Base-by-base conservation (phyloP, 2,329 filamentous ascomycete genomes). In the Cladorrhinum sp. region DNA sequence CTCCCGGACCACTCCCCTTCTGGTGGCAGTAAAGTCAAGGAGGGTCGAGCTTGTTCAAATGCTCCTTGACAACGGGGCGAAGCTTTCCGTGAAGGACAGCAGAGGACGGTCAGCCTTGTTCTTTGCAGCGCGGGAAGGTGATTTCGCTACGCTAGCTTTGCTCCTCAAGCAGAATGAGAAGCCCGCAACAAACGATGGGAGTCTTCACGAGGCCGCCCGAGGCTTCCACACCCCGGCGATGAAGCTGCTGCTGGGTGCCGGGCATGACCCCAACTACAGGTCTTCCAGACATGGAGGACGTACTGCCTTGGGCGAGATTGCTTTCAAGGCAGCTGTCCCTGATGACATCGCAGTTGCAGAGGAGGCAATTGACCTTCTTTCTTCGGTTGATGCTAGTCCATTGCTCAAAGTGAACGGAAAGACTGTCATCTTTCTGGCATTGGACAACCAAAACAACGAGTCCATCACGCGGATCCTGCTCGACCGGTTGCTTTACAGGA, bases 131-230 rank as follows among this genome's bases (percentile, higher is more conserved):
- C 62, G 66, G 4, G 58, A 54, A 9, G 72, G 72, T 14, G 60
- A 71, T 54, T 39, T 66, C 1, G 64, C 69, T 9, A 53, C 68
- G 8, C 66, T 72, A 8, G 59, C 68, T 5, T 48, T 68, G 9
- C 61, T 74, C 12, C 62, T 74, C 6, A 46, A 46, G n/a, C 42
- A 46, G 8, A 65, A 68, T 48, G 59, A 60, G 8, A 69, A 66
- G 3, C 65, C 66, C 7, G 60, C 60, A 2, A 36, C 61, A 12
- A 73, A 73, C 53, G 72, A 74, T 36, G 72, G 72, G 4, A 73
- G 71, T 59, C 68, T 73, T 3, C 70, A 73, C 55, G 72, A 73
- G 61, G 72, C 72, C 1, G 65, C 70, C 3, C 65, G 70, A 7
- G 61, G 67, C 21, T 70, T 74, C 24, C 69, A 73, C 24, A 51